Evolutionary conservation across 2,329 filamentous ascomycete genomes (phyloP), one percentile per base, ranked within the genome.

Genomic region (Chrysosphaeria jannelii): DNA sequence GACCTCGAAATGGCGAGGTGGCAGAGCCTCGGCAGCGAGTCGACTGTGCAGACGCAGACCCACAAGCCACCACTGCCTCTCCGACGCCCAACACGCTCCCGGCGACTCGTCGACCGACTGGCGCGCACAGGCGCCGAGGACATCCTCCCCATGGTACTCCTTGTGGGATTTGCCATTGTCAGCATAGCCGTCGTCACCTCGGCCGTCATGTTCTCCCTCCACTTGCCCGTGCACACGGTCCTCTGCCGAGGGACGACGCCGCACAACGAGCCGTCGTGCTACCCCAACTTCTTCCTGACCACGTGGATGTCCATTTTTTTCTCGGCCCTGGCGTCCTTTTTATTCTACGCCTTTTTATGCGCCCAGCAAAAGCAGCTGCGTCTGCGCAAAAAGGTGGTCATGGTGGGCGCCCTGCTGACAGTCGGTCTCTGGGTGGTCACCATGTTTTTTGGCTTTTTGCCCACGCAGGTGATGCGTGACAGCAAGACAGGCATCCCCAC

Each of bases 251-350:
- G 11, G 2, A 15, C 9, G 5, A 11, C 23, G 5, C 4, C 9
- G 8, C 14, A 13, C 18, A 8, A 7, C 10, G 6, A 5, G 14
- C 9, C 19, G 8, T 4, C 7, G 1, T 31, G 30, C 25, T 27
- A 30, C n/a, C 26, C 28, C 23, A 31, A 30, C 21, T 32, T 32
- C 13, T 32, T 30, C 19, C 5, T 27, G 3, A 24, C 27, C 4
- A 29, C 29, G 10, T 32, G 27, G 30, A 9, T 28, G 10, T 13
- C 28, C 8, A 13, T 21, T 4, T 23, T 30, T 13, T 16, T 9
- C 8, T 14, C 27, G 5, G 22, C 28, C 1, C 7, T 6, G 4
- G 3, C 18, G 3, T 21, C 30, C 6, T 14, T 16, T 5, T 8
- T 24, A n/a, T 27, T 23, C 15, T 26, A 26, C 11, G 19, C 12